Evolutionary conservation across 805 yeast species (phyloP).

Genomic region (Jamesozyma hellenica): DNA sequence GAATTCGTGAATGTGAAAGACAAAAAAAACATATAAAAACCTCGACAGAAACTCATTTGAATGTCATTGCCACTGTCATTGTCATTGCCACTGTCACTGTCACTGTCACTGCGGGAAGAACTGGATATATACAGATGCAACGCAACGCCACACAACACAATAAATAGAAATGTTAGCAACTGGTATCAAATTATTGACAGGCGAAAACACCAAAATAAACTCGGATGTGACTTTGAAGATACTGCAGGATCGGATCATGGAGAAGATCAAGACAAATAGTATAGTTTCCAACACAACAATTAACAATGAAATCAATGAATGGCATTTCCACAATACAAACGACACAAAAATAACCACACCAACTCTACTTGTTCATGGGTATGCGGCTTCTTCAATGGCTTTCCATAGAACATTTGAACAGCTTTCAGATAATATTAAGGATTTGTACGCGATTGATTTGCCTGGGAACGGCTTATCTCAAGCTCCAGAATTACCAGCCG

Average conservation of each 20-base stretch:
- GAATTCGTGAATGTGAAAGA: too few species aligned
- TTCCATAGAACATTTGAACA: constrained; percentile 60
- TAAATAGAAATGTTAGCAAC: background rate
- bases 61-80: too few species aligned
- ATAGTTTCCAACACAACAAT: constrained; percentile 12
- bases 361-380: constrained; percentile 71
- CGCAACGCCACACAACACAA: too few species aligned
- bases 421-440: constrained; percentile 38
- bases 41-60: too few species aligned
- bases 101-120: too few species aligned
- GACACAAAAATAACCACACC: constrained; percentile 24
- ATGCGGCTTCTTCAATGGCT: constrained; percentile 84
- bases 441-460: constrained; percentile 59
- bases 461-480: constrained; percentile 64
- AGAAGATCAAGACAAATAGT: constrained; percentile 8
- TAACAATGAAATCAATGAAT: constrained; percentile 22
- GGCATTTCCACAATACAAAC: constrained; percentile 24
- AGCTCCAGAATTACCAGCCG: constrained; percentile 30
- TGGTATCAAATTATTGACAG: background rate
- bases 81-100: too few species aligned
- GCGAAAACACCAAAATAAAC: background rate
- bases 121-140: too few species aligned
- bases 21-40: too few species aligned
- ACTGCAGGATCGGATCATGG: constrained; percentile 20
- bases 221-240: constrained; percentile 8